These are phyloP conservation scores for Albugo laibachii DNA, from an alignment of 352 stramenopile genomes.

Conservation along the genomic window DNA sequence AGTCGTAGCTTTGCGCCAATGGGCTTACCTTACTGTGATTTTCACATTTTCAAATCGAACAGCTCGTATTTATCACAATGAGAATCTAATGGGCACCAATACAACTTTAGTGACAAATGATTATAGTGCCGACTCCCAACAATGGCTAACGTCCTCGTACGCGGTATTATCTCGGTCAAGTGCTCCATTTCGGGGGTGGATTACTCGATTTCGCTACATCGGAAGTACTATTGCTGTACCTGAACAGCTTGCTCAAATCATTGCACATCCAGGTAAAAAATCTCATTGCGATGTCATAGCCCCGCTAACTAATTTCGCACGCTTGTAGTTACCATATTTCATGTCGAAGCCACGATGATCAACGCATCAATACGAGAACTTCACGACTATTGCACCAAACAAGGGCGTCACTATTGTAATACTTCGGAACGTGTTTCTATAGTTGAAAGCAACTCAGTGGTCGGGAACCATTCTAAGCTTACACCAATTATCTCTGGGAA, in stretches of 20 bases:
- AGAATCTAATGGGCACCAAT: not conserved
- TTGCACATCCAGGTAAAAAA: slow-evolving; percentile 19
- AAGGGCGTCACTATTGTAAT: too few relatives aligned
- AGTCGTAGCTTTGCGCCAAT: slow-evolving; percentile 2
- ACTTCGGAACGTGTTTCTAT: too few relatives aligned
- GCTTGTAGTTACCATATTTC: too few relatives aligned
- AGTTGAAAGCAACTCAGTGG: too few relatives aligned
- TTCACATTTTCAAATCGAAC: slow-evolving; percentile 2
- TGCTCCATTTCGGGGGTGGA: slow-evolving; percentile 19
- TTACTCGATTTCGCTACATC: slow-evolving; percentile 24
- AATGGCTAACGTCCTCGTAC: not conserved
- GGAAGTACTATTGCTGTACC: slow-evolving; percentile 11
- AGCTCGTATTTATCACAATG: slow-evolving; percentile 6
- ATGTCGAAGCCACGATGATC: too few relatives aligned
- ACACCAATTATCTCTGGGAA: too few relatives aligned
- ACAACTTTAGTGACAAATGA: slow-evolving; percentile 1
- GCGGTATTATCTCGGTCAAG: slow-evolving; percentile 9
- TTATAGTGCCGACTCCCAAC: not conserved
- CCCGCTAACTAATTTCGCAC: too few relatives aligned
- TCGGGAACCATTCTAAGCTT: too few relatives aligned
- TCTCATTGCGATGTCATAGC: too few relatives aligned
- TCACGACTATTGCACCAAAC: too few relatives aligned
- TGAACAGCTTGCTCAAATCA: slow-evolving; percentile 16
- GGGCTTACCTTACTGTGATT: slow-evolving; percentile 6
- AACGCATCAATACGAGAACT: too few relatives aligned